Evolutionary conservation across 805 yeast genomes (phyloP).

Genomic region (Saccharomycopsis sp.): DNA sequence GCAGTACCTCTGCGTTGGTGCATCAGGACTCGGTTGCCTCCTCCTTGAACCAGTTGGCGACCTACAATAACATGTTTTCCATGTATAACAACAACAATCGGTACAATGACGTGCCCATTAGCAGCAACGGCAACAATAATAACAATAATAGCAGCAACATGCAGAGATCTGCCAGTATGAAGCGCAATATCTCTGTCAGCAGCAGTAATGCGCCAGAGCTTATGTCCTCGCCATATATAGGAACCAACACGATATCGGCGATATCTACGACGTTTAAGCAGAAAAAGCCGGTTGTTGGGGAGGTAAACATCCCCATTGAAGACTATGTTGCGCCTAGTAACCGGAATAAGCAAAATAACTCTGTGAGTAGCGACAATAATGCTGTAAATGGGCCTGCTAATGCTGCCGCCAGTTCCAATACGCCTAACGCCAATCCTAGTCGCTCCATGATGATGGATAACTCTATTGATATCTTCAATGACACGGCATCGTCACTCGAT

Average conservation of each 20-base stretch:
- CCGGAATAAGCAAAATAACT: too few species aligned
- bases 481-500: neutral
- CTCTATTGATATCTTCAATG: neutral
- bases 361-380: neutral
- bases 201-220: neutral
- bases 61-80: slow-evolving; percentile 18
- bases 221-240: neutral
- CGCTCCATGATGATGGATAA: neutral
- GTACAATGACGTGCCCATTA: slow-evolving; percentile 15
- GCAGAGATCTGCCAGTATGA: slow-evolving; percentile 7
- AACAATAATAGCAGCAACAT: slow-evolving; percentile 11
- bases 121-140: slow-evolving; percentile 7
- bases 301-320: slow-evolving; percentile 19
- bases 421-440: neutral
- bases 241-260: neutral
- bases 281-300: slow-evolving; percentile 14
- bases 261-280: neutral
- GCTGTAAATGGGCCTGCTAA: neutral
- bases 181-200: neutral
- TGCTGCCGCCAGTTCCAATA: neutral
- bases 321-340: slow-evolving; percentile 13
- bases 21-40: slow-evolving; percentile 19
- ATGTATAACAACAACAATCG: slow-evolving; percentile 17
- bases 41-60: slow-evolving; percentile 15
- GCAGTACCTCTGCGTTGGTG: slow-evolving; percentile 1